Base-by-base conservation (phyloP, 441 rosid species). In the Isatis lusitanica region DNA sequence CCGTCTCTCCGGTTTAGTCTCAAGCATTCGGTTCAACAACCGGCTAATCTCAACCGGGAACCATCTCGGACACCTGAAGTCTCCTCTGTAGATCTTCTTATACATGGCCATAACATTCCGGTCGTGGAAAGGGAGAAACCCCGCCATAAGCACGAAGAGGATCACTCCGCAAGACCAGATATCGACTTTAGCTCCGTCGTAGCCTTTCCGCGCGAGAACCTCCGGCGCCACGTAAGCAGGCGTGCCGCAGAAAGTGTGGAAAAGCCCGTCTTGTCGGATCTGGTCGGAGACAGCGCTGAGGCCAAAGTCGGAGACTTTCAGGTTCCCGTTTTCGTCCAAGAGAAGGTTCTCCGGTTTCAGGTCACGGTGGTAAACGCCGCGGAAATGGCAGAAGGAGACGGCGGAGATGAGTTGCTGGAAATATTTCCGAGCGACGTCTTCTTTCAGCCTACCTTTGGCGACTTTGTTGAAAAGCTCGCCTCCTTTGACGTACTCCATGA, bases 221-320 rank as follows among this genome's bases (percentile, higher is more conserved):
- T 93, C 98, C 17, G 98, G 98, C 0, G 98, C 97, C 62, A 93
- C 98, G 70, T 92, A 92, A 8, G 98, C 97, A 6, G 97, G 98
- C 5, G 98, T 93, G 4, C 98, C 98, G 7, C 98, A 93, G 60
- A 90, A 90, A 1, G 98, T 93, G 56, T 93, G 98, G 48, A 93
- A 90, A 44, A 90, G 72, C 1, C 95, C 97, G 26, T 90, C 98
- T 66, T 93, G 97, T 28, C 91, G 78, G 56, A 87, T 93, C 85
- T 90, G 96, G 47, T 92, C 97, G 1, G 97, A 85, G 7, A 92
- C 96, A 1, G 97, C 96, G 63, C 96, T 86, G 0, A 92, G 70
- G 5, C 97, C 97, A 65, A 92, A 92, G 69, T 92, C 97, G 0
- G 97, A 92, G 16, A 92, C 94, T 44, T 92, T 92, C 9, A 90